Percentiles rank a stretch among this genome's conserved stretches.
These are phyloP conservation scores for Aspergillus ochraceus DNA, from an alignment of 2,329 filamentous ascomycete genomes.

Conservation along the genomic window DNA sequence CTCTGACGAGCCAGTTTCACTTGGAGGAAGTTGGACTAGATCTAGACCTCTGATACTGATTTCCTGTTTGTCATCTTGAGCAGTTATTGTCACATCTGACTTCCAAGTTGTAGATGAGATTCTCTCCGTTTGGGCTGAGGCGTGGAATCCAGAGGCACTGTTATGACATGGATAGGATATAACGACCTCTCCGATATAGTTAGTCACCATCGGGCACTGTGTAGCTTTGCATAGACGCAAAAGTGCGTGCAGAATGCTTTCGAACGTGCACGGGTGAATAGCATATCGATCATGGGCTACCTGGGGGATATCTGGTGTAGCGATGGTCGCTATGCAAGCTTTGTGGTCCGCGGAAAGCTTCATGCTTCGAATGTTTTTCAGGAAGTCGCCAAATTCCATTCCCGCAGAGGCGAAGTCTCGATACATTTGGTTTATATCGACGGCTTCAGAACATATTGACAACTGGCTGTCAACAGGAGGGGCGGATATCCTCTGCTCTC, in stretches of 20 bases:
- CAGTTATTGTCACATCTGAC: background rate
- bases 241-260: background rate
- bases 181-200: background rate
- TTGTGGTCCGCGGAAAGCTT: background rate
- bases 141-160: background rate
- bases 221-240: background rate
- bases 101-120: background rate
- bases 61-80: background rate
- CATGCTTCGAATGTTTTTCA: background rate
- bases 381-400: background rate
- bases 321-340: background rate
- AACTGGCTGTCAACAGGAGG: no score
- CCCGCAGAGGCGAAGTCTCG: background rate
- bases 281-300: background rate
- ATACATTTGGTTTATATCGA: background rate
- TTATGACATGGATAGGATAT: background rate
- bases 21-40: background rate
- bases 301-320: background rate
- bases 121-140: background rate
- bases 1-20: background rate
- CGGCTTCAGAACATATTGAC: no score
- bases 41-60: background rate
- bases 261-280: background rate
- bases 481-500: background rate
- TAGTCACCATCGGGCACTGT: background rate